Conservation (phyloP, 2,329 filamentous ascomycete species). For the Stemphylium vesicarium region DNA sequence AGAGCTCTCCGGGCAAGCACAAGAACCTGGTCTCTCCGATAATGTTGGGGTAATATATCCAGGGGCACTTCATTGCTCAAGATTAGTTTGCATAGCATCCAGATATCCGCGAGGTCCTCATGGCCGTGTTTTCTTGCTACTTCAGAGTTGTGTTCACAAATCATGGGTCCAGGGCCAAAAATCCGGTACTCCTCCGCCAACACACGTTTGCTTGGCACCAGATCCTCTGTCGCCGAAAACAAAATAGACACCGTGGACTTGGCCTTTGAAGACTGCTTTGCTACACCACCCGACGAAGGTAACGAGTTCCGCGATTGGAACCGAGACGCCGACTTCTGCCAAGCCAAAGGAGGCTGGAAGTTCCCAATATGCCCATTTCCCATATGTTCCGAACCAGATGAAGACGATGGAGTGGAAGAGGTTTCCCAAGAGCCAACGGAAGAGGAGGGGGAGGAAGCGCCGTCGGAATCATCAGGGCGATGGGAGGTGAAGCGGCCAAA, state of each 20-base stretch:
- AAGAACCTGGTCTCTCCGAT: slow-evolving; percentile 66
- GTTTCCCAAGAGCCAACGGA: slow-evolving; percentile 45
- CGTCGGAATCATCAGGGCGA: slow-evolving; percentile 28
- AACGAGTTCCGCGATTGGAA: slow-evolving; percentile 60
- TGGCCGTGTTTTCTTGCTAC: slow-evolving; percentile 76
- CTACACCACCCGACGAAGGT: slow-evolving; percentile 41
- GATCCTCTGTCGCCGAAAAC: slow-evolving; percentile 62
- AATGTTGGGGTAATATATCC: slow-evolving; percentile 64
- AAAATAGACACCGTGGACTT: slow-evolving; percentile 79
- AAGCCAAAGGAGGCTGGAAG: slow-evolving; percentile 58
- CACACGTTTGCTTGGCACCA: slow-evolving; percentile 78
- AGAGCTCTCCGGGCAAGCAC: slow-evolving; percentile 71
- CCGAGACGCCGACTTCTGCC: slow-evolving; percentile 59
- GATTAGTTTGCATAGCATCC: slow-evolving; percentile 80
- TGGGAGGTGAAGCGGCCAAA: slow-evolving; percentile 59
- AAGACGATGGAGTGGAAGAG: slow-evolving; percentile 48
- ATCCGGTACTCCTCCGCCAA: slow-evolving; percentile 83
- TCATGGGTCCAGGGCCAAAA: slow-evolving; percentile 79
- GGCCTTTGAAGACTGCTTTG: slow-evolving; percentile 47
- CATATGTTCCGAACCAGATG: slow-evolving; percentile 47
- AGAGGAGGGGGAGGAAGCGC: slow-evolving; percentile 34
- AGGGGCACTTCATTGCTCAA: slow-evolving; percentile 78
- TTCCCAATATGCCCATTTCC: slow-evolving; percentile 51
- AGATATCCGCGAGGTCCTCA: slow-evolving; percentile 77
- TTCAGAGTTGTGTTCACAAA: slow-evolving; percentile 82